phyloP scores from a whole-genome alignment of 2,329 filamentous ascomycete genomes.

The Xylariaceae sp. region DNA sequence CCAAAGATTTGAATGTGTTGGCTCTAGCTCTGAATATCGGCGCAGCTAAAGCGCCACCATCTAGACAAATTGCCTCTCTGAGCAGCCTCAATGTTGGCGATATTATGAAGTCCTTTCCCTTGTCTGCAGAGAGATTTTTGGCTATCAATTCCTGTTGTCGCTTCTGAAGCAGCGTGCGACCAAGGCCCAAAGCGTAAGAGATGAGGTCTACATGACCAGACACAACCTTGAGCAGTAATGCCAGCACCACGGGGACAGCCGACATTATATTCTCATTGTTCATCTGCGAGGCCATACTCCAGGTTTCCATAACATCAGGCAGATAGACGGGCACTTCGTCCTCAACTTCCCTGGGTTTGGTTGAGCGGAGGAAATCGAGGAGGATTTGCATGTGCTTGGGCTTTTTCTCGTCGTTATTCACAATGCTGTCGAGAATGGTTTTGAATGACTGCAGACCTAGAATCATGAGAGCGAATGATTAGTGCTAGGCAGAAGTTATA shows the following conservation, averaged over 20 bases:
- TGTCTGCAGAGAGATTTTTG: conserved; percentile 71
- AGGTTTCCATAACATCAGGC: conserved; percentile 76
- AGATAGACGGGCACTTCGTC: conserved; percentile 62
- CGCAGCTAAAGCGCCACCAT: conserved; percentile 75
- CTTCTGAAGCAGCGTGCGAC: conserved; percentile 74
- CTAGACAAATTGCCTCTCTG: conserved; percentile 77
- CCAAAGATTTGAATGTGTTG: conserved; percentile 72
- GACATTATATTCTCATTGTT: conserved; percentile 79
- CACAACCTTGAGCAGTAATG: conserved; percentile 72
- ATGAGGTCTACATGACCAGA: conserved; percentile 69
- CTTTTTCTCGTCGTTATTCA: conserved; percentile 45
- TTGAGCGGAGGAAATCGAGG: conserved; percentile 59
- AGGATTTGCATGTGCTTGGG: conserved; percentile 54
- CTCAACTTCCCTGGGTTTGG: conserved; percentile 45
- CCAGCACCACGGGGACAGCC: conserved; percentile 72
- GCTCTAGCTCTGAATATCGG: conserved; percentile 72
- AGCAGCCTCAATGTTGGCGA: conserved; percentile 82
- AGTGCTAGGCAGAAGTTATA: neutral
- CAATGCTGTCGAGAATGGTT: conserved; percentile 60
- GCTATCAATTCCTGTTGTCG: conserved; percentile 75
- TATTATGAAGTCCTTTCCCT: conserved; percentile 80
- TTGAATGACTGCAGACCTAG: conserved; percentile 66
- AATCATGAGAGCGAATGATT: neutral
- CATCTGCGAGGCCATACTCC: conserved; percentile 74
- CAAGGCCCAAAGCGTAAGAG: conserved; percentile 69